Evolutionary conservation across 2,329 filamentous ascomycete species (phyloP), one percentile per base, ranked within the genome.

Genomic region (Dothideomycetes sp.): DNA sequence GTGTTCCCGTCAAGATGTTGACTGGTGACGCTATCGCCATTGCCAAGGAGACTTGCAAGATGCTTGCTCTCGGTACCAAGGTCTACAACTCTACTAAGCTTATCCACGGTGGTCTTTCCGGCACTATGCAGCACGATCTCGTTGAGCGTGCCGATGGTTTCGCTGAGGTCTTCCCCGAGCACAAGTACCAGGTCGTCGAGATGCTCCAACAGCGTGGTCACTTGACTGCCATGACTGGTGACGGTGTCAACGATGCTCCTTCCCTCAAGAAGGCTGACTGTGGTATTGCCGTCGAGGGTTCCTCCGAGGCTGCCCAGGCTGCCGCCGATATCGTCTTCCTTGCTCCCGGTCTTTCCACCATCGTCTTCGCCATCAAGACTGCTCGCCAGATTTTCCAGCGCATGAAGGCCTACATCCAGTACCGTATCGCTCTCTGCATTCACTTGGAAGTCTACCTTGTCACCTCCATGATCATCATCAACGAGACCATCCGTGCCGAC

Each of bases 31-130:
- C 81, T 48, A 81, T 84, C 52, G 80, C 81, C 52, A 85, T 85
- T 49, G 81, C 81, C 44, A 84, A 84, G 69, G 81, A 85, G 65
- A 85, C 81, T 50, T 85, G 81, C 74, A 83, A 84, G 69, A 84
- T 84, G 77, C 71, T 85, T 59, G 79, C 80, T 49, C 75, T 85
- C 44, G 79, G 79, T 52, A 84, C 81, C 59, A 84, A 84, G 70
- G 81, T 86, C 49, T 85, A 85, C 70, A 83, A 84, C 69, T 84
- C 81, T 44, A 77, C 81, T 57, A 80, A 79, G 65, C 73, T 86
- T 49, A 83, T 84, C 52, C 77, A 83, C 64, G 79, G 80, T 64
- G 81, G 81, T 69, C 73, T 85, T 45, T 73, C 77, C 44, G 81
- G 81, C 51, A 76, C 78, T 47, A 79, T 79, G 45, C 77, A 84